Percentiles rank a stretch among this genome's conserved stretches.
phyloP scores from a whole-genome alignment of 768 basidiomycete genomes.

The Amanita rubescens region DNA sequence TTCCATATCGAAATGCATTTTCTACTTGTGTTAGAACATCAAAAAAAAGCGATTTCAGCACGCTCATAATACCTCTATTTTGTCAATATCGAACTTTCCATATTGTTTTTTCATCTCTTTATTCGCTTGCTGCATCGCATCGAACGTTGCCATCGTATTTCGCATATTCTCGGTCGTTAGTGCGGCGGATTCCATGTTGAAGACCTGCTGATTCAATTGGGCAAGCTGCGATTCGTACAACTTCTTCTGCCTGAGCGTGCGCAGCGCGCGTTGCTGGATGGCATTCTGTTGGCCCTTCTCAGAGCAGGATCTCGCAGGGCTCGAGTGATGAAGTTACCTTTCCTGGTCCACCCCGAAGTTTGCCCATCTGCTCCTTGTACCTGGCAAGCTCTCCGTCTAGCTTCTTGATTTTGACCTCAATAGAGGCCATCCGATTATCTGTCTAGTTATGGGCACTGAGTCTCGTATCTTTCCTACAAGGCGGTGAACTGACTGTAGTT shows the following conservation, averaged over 20 bases:
- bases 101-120: constrained; percentile 97
- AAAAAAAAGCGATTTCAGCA: background rate
- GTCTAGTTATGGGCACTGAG: constrained; percentile 44
- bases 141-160: constrained; percentile 98
- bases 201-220: constrained; percentile 90
- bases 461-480: background rate
- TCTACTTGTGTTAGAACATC: constrained; percentile 36
- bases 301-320: background rate
- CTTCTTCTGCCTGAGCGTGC: constrained; percentile 89
- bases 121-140: constrained; percentile 93
- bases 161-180: constrained; percentile 96
- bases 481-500: constrained; percentile 48
- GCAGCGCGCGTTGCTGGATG: constrained; percentile 89
- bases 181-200: constrained; percentile 96
- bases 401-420: constrained; percentile 96
- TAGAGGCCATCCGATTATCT: constrained; percentile 75
- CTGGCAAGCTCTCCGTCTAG: constrained; percentile 86
- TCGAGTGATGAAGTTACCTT: constrained; percentile 50
- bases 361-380: constrained; percentile 96
- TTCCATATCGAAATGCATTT: constrained; percentile 97
- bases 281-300: constrained; percentile 52
- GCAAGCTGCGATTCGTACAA: constrained; percentile 92
- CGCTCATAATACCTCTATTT: constrained; percentile 66
- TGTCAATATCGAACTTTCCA: constrained; percentile 94
- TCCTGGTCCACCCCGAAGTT: constrained; percentile 88